These are phyloP conservation scores for Trichocladium antarcticum DNA, from an alignment of 495 filamentous ascomycete species.

Conservation along the genomic window DNA sequence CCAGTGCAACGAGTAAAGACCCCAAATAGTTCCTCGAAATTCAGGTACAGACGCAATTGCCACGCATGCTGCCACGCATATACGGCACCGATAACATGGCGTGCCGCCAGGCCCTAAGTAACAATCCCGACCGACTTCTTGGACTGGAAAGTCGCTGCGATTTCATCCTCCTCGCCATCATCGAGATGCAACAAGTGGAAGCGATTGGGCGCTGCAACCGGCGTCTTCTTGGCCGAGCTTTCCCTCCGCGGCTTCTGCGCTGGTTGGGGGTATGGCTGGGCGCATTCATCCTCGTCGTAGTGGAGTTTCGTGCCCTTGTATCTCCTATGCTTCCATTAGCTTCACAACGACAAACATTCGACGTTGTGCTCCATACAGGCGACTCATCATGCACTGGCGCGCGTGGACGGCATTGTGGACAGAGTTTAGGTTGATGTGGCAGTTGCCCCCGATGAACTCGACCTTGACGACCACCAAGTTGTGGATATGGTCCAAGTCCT, in stretches of 20 bases:
- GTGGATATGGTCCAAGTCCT: constrained; percentile 74
- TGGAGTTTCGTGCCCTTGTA: constrained; percentile 67
- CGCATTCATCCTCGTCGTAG: constrained; percentile 67
- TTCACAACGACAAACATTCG: neutral
- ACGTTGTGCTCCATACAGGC: constrained; percentile 29
- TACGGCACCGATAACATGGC: neutral
- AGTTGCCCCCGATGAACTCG: constrained; percentile 45
- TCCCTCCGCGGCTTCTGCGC: constrained; percentile 26
- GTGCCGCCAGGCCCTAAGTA: constrained; percentile 11
- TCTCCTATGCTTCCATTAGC: constrained; percentile 22
- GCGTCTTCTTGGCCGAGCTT: constrained; percentile 29
- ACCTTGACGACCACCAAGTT: constrained; percentile 63
- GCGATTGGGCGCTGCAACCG: constrained; percentile 41
- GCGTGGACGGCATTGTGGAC: constrained; percentile 67
- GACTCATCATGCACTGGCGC: constrained; percentile 67
- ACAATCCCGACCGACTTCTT: constrained; percentile 20
- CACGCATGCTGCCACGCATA: too few relatives aligned
- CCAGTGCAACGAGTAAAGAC: neutral
- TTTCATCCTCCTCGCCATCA: constrained; percentile 26
- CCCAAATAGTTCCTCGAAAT: neutral
- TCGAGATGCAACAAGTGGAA: constrained; percentile 52
- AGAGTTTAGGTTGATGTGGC: constrained; percentile 63
- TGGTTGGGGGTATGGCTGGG: constrained; percentile 39
- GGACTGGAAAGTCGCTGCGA: constrained; percentile 15
- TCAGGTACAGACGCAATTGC: too few relatives aligned